Evolutionary conservation across 2,329 filamentous ascomycete species (phyloP).

Genomic region (Coleophoma crateriformis): DNA sequence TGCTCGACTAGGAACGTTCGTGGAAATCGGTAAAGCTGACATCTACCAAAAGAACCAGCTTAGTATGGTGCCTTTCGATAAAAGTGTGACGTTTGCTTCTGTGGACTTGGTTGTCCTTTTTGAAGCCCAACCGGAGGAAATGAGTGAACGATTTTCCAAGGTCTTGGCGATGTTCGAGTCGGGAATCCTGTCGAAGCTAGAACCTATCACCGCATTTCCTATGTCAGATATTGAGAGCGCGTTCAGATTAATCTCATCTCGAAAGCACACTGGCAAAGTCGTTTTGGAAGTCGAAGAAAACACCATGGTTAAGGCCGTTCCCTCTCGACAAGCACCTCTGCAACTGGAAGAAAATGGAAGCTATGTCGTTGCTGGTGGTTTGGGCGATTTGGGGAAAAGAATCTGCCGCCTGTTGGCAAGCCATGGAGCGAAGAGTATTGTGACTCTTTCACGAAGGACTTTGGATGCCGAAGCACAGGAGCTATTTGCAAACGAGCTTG

Average conservation of each 20-base stretch:
- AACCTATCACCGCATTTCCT: conserved; percentile 26
- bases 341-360: conserved; percentile 12
- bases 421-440: conserved; percentile 10
- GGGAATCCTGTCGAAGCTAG: conserved; percentile 19
- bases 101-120: conserved; percentile 26
- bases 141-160: conserved; percentile 4
- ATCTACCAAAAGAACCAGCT: conserved; percentile 23
- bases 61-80: conserved; percentile 26
- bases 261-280: conserved; percentile 19
- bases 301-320: conserved; percentile 2
- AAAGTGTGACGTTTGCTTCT: conserved; percentile 32
- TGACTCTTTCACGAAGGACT: conserved; percentile 9
- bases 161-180: conserved; percentile 13
- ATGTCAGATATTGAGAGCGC: conserved; percentile 25
- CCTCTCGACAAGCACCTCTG: neutral
- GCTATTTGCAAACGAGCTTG: conserved; percentile 4
- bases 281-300: conserved; percentile 9
- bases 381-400: conserved; percentile 20
- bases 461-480: conserved; percentile 5
- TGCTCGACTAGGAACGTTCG: conserved; percentile 28
- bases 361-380: conserved; percentile 21
- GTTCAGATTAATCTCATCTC: conserved; percentile 12
- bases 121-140: neutral
- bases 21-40: conserved; percentile 32
- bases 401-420: conserved; percentile 10